Evolutionary conservation across 2,329 filamentous ascomycete species (phyloP), one percentile per base, ranked within the genome.

Genomic region (Westerdykella ornata): DNA sequence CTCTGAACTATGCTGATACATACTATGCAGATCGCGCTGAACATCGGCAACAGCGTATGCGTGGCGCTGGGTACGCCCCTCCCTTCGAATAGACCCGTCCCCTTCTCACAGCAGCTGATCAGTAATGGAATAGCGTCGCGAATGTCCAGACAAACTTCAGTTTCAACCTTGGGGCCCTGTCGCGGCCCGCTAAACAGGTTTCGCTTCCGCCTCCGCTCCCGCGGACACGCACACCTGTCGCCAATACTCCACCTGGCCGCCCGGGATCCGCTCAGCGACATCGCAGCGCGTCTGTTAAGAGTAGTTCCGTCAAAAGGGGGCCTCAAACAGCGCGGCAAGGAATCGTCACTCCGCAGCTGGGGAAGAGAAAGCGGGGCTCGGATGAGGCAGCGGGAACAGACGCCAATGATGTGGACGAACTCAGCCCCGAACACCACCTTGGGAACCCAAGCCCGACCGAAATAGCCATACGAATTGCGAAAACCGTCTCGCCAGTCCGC

Each of bases 11-110:
- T 9, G 22, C 22, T 26, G 22, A 26, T 26, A 26, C 12, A 56
- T 34, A 28, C 4, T 13, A 32, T 4, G 5, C 48, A 74, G 72
- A 69, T 59, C 72, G 74, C 60, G 68, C 73, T 56, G 74, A 77
- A 65, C 72, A 73, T 56, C 69, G 69, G 55, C 71, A 72, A 57
- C 74, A 76, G 72, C 75, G 74, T 62, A 71, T 75, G 62, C 74
- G 75, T 55, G 75, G 75, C 59, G 74, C 75, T 57, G 74, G 69
- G 73, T 77, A 72, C 57, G 13, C 32, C 18, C 32, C 30, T 35
- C 18, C 26, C 2, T 15, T 28, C 41, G 38, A 44, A 54, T 60
- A 42, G 47, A 16, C 28, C 22, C 22, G 12, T 7, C 7, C 3
- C 22, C 22, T 8, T 2, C 8, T 26, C 22, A 26, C 22, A 26